Percentiles rank a stretch among this genome's conserved stretches.
These are phyloP conservation scores for Aureobasidium sp. DNA, from an alignment of 2,329 filamentous ascomycete genomes.

Conservation along the genomic window DNA sequence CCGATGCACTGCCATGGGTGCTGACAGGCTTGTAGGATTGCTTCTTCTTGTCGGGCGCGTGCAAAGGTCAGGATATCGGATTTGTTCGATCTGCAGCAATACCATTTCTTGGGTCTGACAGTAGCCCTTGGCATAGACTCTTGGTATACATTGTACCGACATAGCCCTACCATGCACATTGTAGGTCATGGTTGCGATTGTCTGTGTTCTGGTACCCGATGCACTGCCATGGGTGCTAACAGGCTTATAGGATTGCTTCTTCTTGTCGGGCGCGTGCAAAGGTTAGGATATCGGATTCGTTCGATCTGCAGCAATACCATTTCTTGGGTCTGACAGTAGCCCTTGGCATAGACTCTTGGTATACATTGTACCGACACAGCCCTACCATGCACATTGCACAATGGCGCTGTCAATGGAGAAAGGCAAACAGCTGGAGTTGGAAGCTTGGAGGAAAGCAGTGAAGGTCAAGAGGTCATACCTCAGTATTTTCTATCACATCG, in stretches of 20 bases:
- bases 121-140: not conserved
- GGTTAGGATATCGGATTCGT: too few relatives aligned
- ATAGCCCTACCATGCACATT: not conserved
- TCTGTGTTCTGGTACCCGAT: not conserved
- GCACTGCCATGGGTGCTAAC: not conserved
- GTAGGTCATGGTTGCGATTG: not conserved
- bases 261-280: too few relatives aligned
- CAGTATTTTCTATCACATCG: too few relatives aligned
- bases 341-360: not conserved
- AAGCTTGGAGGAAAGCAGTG: not conserved
- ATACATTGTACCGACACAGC: not conserved
- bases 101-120: not conserved
- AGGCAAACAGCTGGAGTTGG: not conserved
- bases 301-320: not conserved
- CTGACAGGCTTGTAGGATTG: not conserved
- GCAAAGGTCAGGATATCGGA: too few relatives aligned
- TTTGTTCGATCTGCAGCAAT: too few relatives aligned
- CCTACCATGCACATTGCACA: not conserved
- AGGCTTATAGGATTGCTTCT: not conserved
- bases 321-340: not conserved
- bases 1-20: not conserved
- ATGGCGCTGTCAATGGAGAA: not conserved
- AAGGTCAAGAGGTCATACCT: not conserved
- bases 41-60: too few relatives aligned
- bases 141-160: not conserved